A percentile compares a stretch with the other conserved stretches of the same genome.
Conservation (phyloP, 768 basidiomycete species). For the Stropharia rugosoannulata region DNA sequence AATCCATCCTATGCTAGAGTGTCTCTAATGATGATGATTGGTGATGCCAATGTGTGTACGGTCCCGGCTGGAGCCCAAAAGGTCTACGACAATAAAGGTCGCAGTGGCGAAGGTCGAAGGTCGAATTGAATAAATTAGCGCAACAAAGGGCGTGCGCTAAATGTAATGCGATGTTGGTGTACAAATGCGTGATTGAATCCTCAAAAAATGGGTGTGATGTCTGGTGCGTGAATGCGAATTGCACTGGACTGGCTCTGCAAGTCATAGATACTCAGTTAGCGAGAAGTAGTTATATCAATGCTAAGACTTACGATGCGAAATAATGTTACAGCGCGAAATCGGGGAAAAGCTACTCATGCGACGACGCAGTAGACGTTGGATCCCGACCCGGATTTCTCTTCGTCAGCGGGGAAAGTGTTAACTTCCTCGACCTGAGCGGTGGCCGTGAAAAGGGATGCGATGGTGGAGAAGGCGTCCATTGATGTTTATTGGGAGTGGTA, state of each 20-base stretch:
- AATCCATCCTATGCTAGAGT: no score
- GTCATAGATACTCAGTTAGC: neutral
- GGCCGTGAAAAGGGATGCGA: neutral
- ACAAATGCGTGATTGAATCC: neutral
- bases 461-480: neutral
- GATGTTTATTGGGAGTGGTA: neutral
- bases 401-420: conserved; percentile 4
- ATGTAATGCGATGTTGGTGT: neutral
- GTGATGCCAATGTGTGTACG: no score
- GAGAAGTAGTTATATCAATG: no score
- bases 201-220: neutral
- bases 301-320: neutral
- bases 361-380: conserved; percentile 21
- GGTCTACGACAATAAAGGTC: neutral
- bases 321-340: neutral
- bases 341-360: conserved; percentile 10
- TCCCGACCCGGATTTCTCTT: conserved; percentile 16
- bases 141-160: neutral
- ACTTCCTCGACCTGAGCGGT: neutral
- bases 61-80: no score
- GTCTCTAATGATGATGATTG: no score
- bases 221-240: neutral
- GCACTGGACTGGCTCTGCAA: neutral
- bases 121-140: neutral
- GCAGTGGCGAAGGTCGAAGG: neutral